These are phyloP conservation scores for Strobilomyces dryophilus DNA, from an alignment of 768 basidiomycete genomes.

Conservation along the genomic window DNA sequence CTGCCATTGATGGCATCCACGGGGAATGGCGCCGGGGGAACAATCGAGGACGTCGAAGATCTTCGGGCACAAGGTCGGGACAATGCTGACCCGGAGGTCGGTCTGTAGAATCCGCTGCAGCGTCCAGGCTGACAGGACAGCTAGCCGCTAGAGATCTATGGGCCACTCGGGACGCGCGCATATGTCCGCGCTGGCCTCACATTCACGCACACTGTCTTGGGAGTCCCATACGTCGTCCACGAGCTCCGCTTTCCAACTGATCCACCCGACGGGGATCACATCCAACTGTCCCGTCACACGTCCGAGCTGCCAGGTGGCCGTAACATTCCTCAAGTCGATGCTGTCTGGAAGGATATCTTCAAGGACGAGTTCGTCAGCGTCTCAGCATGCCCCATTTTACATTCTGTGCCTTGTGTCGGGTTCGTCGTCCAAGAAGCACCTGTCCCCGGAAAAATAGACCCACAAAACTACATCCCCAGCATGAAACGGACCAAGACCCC, in stretches of 20 bases:
- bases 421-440: conserved; percentile 70
- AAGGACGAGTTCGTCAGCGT: conserved; percentile 53
- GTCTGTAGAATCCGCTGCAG: conserved; percentile 1
- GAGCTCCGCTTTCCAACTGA: conserved; percentile 70
- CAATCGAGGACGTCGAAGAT: conserved; percentile 54
- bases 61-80: conserved; percentile 37
- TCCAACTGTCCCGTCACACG: conserved; percentile 41
- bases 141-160: conserved; percentile 79
- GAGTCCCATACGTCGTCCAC: conserved; percentile 72
- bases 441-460: conserved; percentile 74
- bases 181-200: conserved; percentile 67
- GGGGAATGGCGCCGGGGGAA: conserved; percentile 73
- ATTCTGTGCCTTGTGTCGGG: conserved; percentile 80
- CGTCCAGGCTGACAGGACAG: conserved; percentile 8
- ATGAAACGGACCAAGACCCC: conserved; percentile 67
- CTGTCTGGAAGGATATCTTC: conserved; percentile 66
- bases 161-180: conserved; percentile 77
- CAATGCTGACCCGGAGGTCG: conserved; percentile 12
- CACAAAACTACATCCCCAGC: conserved; percentile 60
- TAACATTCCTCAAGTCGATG: conserved; percentile 57
- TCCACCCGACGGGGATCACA: conserved; percentile 46
- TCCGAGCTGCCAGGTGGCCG: conserved; percentile 58
- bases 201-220: conserved; percentile 67
- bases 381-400: conserved; percentile 72
- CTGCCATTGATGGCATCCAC: conserved; percentile 63